phyloP scores from a whole-genome alignment of 495 filamentous ascomycete genomes.

The Cercophora newfieldiana region DNA sequence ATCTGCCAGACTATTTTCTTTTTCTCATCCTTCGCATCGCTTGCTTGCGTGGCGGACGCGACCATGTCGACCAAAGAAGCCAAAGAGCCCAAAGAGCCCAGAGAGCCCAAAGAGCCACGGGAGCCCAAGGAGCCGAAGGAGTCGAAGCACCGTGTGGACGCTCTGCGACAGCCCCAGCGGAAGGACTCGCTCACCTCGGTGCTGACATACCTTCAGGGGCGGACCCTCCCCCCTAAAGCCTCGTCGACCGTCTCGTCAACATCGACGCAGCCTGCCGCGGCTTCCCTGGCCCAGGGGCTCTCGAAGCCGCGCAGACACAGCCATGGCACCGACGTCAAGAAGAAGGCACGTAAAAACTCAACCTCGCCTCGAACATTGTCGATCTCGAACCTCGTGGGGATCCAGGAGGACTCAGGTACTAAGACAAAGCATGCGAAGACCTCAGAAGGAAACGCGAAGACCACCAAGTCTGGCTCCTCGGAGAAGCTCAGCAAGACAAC shows the following conservation, averaged over 20 bases:
- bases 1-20: conserved; percentile 13
- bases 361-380: conserved; percentile 30
- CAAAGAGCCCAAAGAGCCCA: conserved; percentile 18
- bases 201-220: conserved; percentile 31
- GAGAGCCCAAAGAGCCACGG: conserved; percentile 30
- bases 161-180: conserved; percentile 29
- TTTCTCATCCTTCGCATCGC: conserved; percentile 2
- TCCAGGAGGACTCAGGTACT: conserved; percentile 24
- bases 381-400: conserved; percentile 22
- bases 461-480: conserved; percentile 24
- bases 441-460: conserved; percentile 24
- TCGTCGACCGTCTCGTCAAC: conserved; percentile 18
- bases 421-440: conserved; percentile 36
- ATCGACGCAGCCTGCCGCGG: conserved; percentile 13
- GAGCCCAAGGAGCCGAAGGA: conserved; percentile 28
- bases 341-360: conserved; percentile 37
- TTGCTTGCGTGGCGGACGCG: conserved; percentile 6
- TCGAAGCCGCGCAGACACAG: conserved; percentile 35
- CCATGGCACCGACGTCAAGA: conserved; percentile 29
- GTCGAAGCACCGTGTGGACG: conserved; percentile 24
- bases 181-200: conserved; percentile 35
- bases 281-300: conserved; percentile 8
- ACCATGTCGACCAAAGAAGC: conserved; percentile 15
- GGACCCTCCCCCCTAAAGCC: conserved; percentile 16
- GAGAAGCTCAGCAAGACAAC: conserved; percentile 31